Evolutionary conservation across 352 stramenopile species (phyloP).

Genomic region (Phytophthora rubi): DNA sequence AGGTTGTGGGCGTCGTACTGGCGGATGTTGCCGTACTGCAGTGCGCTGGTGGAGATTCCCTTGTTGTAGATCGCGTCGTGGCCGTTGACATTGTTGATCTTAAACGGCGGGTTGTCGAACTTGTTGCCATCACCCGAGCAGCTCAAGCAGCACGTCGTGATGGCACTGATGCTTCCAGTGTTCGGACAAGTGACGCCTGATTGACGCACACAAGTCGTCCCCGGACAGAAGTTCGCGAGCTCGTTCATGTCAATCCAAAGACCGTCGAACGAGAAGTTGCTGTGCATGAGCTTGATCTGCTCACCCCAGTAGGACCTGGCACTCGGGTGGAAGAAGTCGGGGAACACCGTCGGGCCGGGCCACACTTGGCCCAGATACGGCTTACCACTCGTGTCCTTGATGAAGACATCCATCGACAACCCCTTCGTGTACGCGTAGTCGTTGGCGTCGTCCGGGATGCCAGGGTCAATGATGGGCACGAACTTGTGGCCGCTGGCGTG

Average conservation of each 20-base stretch:
- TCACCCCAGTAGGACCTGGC: constrained; percentile 68
- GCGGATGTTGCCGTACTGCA: constrained; percentile 58
- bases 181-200: background rate
- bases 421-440: constrained; percentile 64
- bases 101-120: constrained; percentile 62
- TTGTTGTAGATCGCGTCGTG: constrained; percentile 62
- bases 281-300: constrained; percentile 64
- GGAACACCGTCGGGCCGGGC: constrained; percentile 83
- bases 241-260: constrained; percentile 93
- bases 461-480: constrained; percentile 85
- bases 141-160: background rate
- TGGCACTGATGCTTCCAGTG: background rate
- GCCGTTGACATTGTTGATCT: constrained; percentile 60
- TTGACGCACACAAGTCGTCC: background rate
- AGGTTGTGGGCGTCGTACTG: constrained; percentile 88
- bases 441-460: constrained; percentile 63
- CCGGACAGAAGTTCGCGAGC: constrained; percentile 74
- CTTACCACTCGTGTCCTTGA: constrained; percentile 73
- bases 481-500: constrained; percentile 67
- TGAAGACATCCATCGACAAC: constrained; percentile 73
- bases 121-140: constrained; percentile 43
- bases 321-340: constrained; percentile 84
- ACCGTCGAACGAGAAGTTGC: constrained; percentile 63
- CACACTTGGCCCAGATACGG: constrained; percentile 82
- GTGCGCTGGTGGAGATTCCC: constrained; percentile 58